These are phyloP conservation scores for Cubamyces sp. DNA, from an alignment of 768 basidiomycete genomes.

Conservation along the genomic window DNA sequence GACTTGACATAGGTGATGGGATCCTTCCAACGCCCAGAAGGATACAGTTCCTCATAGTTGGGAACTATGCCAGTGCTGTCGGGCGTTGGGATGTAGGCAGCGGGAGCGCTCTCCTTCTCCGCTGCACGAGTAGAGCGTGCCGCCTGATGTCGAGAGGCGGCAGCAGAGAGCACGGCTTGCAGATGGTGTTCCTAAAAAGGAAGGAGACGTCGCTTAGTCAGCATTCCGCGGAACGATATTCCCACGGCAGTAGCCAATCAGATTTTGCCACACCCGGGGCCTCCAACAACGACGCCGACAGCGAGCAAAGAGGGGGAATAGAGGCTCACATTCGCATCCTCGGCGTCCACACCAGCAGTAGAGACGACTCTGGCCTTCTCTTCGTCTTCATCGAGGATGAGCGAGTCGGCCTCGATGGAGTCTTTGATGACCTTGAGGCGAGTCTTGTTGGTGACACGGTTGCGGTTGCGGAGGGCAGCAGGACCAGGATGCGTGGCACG, in stretches of 20 bases:
- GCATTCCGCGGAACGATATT: slow-evolving; percentile 54
- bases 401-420: slow-evolving; percentile 77
- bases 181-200: slow-evolving; percentile 57
- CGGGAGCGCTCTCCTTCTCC: slow-evolving; percentile 46
- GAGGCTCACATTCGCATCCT: slow-evolving; percentile 86
- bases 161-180: slow-evolving; percentile 59
- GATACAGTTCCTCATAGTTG: slow-evolving; percentile 81
- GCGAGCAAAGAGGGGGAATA: slow-evolving; percentile 39
- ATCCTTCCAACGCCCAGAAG: slow-evolving; percentile 70
- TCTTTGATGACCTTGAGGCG: slow-evolving; percentile 84
- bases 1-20: slow-evolving; percentile 78
- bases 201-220: slow-evolving; percentile 46
- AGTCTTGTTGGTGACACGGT: slow-evolving; percentile 92
- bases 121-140: slow-evolving; percentile 42
- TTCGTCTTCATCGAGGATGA: slow-evolving; percentile 85
- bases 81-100: slow-evolving; percentile 90
- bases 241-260: slow-evolving; percentile 53
- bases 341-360: slow-evolving; percentile 88
- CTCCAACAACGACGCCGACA: slow-evolving; percentile 48
- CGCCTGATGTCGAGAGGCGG: slow-evolving; percentile 51
- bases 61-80: slow-evolving; percentile 82
- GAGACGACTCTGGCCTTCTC: slow-evolving; percentile 81
- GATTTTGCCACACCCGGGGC: slow-evolving; percentile 44
- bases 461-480: slow-evolving; percentile 82
- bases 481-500: slow-evolving; percentile 77